phyloP scores from a whole-genome alignment of 345 rosid species.

The Arabis hirsuta region DNA sequence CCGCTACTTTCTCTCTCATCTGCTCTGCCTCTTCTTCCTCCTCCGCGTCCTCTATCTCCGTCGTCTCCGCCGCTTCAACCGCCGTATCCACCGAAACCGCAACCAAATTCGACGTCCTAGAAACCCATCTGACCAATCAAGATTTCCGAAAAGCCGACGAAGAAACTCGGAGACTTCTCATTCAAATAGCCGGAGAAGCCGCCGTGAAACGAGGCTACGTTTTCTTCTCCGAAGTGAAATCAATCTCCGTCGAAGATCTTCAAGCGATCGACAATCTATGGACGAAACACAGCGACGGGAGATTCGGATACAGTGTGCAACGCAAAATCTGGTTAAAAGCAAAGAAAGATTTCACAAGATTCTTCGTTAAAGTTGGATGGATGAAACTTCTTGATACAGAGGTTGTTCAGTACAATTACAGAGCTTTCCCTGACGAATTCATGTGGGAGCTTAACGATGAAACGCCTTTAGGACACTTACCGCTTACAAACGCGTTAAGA shows the following conservation, averaged over 20 bases:
- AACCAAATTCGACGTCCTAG: conserved; percentile 66
- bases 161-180: conserved; percentile 83
- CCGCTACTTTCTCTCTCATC: conserved; percentile 46
- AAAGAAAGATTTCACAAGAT: conserved; percentile 68
- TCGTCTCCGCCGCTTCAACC: conserved; percentile 41
- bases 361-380: conserved; percentile 87
- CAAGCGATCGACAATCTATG: conserved; percentile 76
- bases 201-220: conserved; percentile 85
- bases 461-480: conserved; percentile 87
- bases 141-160: conserved; percentile 90
- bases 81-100: conserved; percentile 51
- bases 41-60: conserved; percentile 30
- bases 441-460: conserved; percentile 77
- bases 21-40: conserved; percentile 37
- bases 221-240: conserved; percentile 92
- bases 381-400: conserved; percentile 96
- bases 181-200: conserved; percentile 74
- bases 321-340: conserved; percentile 67
- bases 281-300: conserved; percentile 66
- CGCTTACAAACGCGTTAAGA: conserved; percentile 88
- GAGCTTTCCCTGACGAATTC: conserved; percentile 83
- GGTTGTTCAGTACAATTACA: conserved; percentile 80
- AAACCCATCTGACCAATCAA: conserved; percentile 58
- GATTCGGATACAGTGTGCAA: conserved; percentile 85
- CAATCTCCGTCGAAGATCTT: conserved; percentile 65